A percentile compares a stretch with the other conserved stretches of the same genome.
These are phyloP conservation scores for Phaeolepiota aurea DNA, from an alignment of 768 basidiomycete genomes.

Conservation along the genomic window DNA sequence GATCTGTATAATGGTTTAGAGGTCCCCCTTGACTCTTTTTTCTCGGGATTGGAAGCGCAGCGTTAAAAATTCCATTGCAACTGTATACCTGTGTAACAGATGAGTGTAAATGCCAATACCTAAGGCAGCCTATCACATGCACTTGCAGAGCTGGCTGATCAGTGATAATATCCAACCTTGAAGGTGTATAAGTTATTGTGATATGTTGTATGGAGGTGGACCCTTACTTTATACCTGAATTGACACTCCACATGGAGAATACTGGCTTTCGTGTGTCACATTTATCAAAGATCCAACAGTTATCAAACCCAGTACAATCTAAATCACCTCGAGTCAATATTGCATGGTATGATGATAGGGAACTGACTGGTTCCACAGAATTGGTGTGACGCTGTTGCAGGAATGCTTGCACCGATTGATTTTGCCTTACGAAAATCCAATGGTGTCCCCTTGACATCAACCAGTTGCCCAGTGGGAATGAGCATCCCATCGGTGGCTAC, in stretches of 20 bases:
- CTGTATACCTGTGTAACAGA: slow-evolving; percentile 32
- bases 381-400: slow-evolving; percentile 20
- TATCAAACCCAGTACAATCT: slow-evolving; percentile 41
- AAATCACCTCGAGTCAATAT: too few relatives aligned
- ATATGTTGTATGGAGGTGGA: background rate
- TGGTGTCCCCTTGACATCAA: slow-evolving; percentile 24
- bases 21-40: slow-evolving; percentile 36
- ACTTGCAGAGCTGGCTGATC: slow-evolving; percentile 39
- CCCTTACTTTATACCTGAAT: slow-evolving; percentile 34
- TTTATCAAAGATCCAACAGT: slow-evolving; percentile 35
- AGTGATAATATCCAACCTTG: slow-evolving; percentile 32
- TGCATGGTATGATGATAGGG: background rate
- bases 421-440: slow-evolving; percentile 35
- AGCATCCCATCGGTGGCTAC: slow-evolving; percentile 30
- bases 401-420: slow-evolving; percentile 28
- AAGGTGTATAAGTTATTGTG: background rate
- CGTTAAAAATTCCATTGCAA: slow-evolving; percentile 31
- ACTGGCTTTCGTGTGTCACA: slow-evolving; percentile 16
- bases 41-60: slow-evolving; percentile 25
- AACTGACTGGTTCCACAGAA: slow-evolving; percentile 31
- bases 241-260: slow-evolving; percentile 34
- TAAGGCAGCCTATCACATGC: slow-evolving; percentile 1
- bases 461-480: slow-evolving; percentile 31
- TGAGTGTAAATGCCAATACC: background rate
- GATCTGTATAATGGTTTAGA: slow-evolving; percentile 20